phyloP scores from a whole-genome alignment of 2,329 filamentous ascomycete species.

The Scopulariopsis brevicaulis region DNA sequence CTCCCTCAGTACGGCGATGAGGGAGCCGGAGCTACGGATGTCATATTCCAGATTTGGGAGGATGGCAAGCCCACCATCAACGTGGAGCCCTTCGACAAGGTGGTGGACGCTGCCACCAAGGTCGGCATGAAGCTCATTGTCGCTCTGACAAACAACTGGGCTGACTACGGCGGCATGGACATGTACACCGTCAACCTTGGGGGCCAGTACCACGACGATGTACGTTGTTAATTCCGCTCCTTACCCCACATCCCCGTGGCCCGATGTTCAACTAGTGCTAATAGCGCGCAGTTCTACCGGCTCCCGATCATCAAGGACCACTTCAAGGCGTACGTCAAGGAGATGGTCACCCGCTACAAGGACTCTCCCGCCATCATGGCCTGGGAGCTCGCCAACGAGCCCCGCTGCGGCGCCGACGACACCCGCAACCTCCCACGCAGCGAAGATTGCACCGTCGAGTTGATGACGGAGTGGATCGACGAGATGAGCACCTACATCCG shows the following conservation, averaged over 20 bases:
- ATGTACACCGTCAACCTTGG: constrained; percentile 45
- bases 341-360: constrained; percentile 47
- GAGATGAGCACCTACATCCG: constrained; percentile 46
- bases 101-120: constrained; percentile 35
- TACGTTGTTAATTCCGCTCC: constrained; percentile 10
- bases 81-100: constrained; percentile 34
- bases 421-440: constrained; percentile 31
- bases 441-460: constrained; percentile 24
- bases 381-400: constrained; percentile 59
- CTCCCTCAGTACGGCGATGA: constrained; percentile 40
- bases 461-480: constrained; percentile 34
- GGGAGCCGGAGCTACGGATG: constrained; percentile 25
- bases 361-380: constrained; percentile 49
- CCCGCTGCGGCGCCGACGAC: constrained; percentile 33
- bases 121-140: constrained; percentile 40
- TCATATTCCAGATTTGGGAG: constrained; percentile 32
- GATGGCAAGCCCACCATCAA: constrained; percentile 30
- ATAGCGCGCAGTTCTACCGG: constrained; percentile 30
- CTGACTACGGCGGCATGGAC: constrained; percentile 48
- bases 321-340: constrained; percentile 46
- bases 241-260: not conserved
- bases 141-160: constrained; percentile 46
- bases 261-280: not conserved
- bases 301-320: constrained; percentile 36
- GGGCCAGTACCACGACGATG: constrained; percentile 37